A percentile compares a stretch with the other conserved stretches of the same genome.
phyloP scores from a whole-genome alignment of 2,329 filamentous ascomycete genomes.

The Dothistroma septosporum region DNA sequence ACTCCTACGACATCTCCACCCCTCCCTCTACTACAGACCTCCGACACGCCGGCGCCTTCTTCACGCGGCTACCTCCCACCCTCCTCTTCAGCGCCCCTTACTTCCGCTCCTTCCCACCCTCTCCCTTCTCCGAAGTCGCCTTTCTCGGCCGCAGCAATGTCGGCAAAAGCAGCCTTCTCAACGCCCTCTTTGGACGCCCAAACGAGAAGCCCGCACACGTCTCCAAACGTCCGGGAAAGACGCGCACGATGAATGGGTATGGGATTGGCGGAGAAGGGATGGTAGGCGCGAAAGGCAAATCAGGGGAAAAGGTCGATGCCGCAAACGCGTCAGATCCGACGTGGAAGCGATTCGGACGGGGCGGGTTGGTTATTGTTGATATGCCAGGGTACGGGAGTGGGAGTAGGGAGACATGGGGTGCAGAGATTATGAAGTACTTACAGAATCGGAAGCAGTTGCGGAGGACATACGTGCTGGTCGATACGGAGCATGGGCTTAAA shows the following conservation, averaged over 20 bases:
- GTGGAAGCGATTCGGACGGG: conserved; percentile 34
- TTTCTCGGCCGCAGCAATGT: conserved; percentile 69
- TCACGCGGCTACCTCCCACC: conserved; percentile 46
- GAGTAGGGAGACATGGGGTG: conserved; percentile 59
- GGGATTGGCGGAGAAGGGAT: conserved; percentile 47
- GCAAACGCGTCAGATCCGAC: conserved; percentile 30
- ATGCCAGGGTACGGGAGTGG: conserved; percentile 68
- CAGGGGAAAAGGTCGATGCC: conserved; percentile 34
- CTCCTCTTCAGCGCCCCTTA: conserved; percentile 58
- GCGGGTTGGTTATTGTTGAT: conserved; percentile 59
- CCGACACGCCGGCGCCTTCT: conserved; percentile 42
- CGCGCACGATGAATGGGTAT: conserved; percentile 63
- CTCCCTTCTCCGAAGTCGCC: conserved; percentile 56
- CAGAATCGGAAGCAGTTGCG: conserved; percentile 59
- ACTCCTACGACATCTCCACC: conserved; percentile 31
- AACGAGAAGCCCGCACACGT: conserved; percentile 49
- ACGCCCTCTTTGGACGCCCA: conserved; percentile 53
- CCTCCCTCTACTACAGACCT: conserved; percentile 38
- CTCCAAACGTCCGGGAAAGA: conserved; percentile 58
- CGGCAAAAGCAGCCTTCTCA: conserved; percentile 64
- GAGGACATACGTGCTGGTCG: conserved; percentile 61
- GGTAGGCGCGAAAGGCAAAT: conserved; percentile 17
- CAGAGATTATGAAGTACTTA: conserved; percentile 66
- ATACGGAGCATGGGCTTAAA: conserved; percentile 61
- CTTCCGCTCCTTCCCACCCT: conserved; percentile 57